Conservation (phyloP, 108 stramenopile species). For the Skeletonema marinoi region DNA sequence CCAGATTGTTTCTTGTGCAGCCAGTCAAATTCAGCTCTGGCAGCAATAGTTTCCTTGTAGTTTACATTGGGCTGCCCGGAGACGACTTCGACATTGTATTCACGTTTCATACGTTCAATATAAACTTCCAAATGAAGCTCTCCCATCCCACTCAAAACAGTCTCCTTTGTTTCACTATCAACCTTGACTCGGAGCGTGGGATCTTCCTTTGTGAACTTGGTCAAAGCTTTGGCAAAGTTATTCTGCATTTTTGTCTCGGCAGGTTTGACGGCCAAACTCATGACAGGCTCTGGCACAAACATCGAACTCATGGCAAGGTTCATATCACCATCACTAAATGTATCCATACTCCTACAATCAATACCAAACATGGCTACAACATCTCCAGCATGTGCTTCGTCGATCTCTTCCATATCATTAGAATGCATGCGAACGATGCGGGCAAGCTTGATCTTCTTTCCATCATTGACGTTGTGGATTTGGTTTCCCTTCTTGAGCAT, state of each 20-base stretch:
- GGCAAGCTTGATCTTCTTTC: conserved; percentile 93
- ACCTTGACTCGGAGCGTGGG: conserved; percentile 95
- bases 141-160: conserved; percentile 99
- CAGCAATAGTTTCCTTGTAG: conserved; percentile 97
- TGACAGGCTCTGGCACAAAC: conserved; percentile 99
- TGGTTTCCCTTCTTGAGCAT: conserved; percentile 86
- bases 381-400: conserved; percentile 93
- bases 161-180: conserved; percentile 95
- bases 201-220: conserved; percentile 98
- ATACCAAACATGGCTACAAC: conserved; percentile 99
- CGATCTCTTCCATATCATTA: conserved; percentile 99
- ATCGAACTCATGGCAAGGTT: conserved; percentile 93
- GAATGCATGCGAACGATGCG: conserved; percentile 99
- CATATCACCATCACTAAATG: conserved; percentile 92
- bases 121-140: conserved; percentile 99
- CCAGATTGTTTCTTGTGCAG: conserved; percentile 99
- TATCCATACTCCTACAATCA: conserved; percentile 98
- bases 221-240: conserved; percentile 93
- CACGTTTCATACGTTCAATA: conserved; percentile 97
- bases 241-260: conserved; percentile 79
- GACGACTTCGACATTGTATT: conserved; percentile 93
- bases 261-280: conserved; percentile 96
- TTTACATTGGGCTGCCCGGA: conserved; percentile 97
- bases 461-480: conserved; percentile 83
- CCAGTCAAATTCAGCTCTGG: conserved; percentile 88